phyloP scores from a whole-genome alignment of 2,329 filamentous ascomycete genomes.

The Lasiodiplodia hormozganensis region DNA sequence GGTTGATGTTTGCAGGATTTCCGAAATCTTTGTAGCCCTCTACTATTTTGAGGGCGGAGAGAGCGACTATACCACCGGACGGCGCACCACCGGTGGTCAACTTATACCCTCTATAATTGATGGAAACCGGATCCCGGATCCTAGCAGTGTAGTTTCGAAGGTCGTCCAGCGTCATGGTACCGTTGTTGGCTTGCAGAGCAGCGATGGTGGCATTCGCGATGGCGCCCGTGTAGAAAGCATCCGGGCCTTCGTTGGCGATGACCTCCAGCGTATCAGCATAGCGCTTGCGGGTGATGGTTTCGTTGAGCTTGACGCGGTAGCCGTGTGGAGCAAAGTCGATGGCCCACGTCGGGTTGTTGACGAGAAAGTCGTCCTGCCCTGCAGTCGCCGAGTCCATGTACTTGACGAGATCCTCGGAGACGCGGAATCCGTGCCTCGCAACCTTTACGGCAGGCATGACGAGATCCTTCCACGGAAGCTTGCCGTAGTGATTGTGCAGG shows the following conservation, averaged over 20 bases:
- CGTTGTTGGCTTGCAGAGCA: slow-evolving; percentile 71
- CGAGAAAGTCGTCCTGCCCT: slow-evolving; percentile 68
- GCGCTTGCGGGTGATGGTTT: slow-evolving; percentile 79
- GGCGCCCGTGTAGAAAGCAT: slow-evolving; percentile 76
- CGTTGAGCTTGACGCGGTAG: slow-evolving; percentile 72
- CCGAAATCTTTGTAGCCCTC: slow-evolving; percentile 75
- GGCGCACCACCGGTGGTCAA: slow-evolving; percentile 76
- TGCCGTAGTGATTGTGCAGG: slow-evolving; percentile 75
- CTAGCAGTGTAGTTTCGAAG: slow-evolving; percentile 74
- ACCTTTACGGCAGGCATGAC: slow-evolving; percentile 76
- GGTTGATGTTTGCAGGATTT: slow-evolving; percentile 61
- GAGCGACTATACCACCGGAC: slow-evolving; percentile 76
- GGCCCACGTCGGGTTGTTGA: slow-evolving; percentile 79
- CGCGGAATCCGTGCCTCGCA: slow-evolving; percentile 64
- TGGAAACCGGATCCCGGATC: slow-evolving; percentile 65
- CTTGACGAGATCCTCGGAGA: slow-evolving; percentile 75
- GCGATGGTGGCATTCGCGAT: slow-evolving; percentile 77
- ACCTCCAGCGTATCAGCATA: slow-evolving; percentile 81
- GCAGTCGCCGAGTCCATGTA: slow-evolving; percentile 70
- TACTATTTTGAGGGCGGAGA: slow-evolving; percentile 81
- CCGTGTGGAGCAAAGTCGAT: slow-evolving; percentile 89
- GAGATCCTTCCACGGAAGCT: slow-evolving; percentile 63
- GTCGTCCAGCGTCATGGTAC: slow-evolving; percentile 86
- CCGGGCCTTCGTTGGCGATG: slow-evolving; percentile 75
- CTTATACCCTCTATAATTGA: slow-evolving; percentile 68